Evolutionary conservation across 2,329 filamentous ascomycete species (phyloP), one percentile per base, ranked within the genome.

Genomic region (Fusarium tjaetaba): DNA sequence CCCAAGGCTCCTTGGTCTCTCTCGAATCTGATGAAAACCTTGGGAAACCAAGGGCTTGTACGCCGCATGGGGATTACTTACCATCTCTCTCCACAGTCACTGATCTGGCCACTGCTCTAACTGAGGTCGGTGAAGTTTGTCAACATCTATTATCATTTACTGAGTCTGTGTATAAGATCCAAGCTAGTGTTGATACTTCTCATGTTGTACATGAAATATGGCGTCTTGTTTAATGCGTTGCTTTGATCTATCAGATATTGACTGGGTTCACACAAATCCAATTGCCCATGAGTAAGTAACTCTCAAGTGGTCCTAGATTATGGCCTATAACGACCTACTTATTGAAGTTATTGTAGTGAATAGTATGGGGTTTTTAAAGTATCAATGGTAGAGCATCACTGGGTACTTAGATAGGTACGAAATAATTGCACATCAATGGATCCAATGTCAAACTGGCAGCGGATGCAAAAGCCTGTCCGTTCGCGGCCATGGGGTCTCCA

Each of bases 1-100:
- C 75, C 87, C 86, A 89, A 42, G 84, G 77, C 61, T 89, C 85
- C 88, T 77, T 62, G 82, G 28, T 28, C 85, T 28, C 83, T 84
- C 59, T 88, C 86, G n/a, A 79, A 83, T 22, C 69, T 22, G 86
- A 87, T 49, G 88, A 79, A 41, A 86, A 82, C 56, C n/a, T 88
- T 79, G 5, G 82, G 81, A 70, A 87, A 88, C 45, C 86, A 49
- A 85, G 81, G 24, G 83, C 82, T 72, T 89, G 85, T 28, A 89
- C 82, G 73, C 88, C 85, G 71, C 88, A 88, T 67, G 82, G 76
- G 84, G 87, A 34, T 74, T 71, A 72, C 48, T n/a, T 51, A 51
- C n/a, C 34, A 22, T 38, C 34, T 28, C 32, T 38, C 20, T 15
- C n/a, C 18, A 52, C 32, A 13, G 34, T 51, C 48, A 24, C 30